Evolutionary conservation across 192 early-diverging fungal species (phyloP).

Genomic region (Linderina pennispora): DNA sequence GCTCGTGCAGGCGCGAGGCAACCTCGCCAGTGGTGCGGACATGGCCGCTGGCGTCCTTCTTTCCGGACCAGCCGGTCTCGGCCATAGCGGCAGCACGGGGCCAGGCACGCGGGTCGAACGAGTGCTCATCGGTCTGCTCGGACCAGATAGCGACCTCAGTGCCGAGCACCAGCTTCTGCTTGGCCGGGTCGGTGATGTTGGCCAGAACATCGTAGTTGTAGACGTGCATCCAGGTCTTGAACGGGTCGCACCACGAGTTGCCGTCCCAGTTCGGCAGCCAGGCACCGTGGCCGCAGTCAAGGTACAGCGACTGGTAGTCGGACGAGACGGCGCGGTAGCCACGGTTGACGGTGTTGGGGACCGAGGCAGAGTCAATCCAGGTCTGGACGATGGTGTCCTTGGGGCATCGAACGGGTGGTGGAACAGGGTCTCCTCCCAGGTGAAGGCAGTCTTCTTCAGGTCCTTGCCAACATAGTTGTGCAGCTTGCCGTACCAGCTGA

Average conservation of each 20-base stretch:
- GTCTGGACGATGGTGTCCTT: constrained; percentile 58
- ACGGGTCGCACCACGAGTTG: constrained; percentile 70
- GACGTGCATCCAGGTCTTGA: constrained; percentile 68
- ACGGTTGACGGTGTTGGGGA: constrained; percentile 44
- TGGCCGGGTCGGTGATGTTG: constrained; percentile 45
- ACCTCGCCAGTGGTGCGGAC: constrained; percentile 55
- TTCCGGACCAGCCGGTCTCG: constrained; percentile 67
- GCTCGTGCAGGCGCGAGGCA: constrained; percentile 59
- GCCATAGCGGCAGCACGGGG: constrained; percentile 63
- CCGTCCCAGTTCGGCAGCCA: constrained; percentile 65
- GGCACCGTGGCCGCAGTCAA: constrained; percentile 71
- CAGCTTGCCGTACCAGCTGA: constrained; percentile 49
- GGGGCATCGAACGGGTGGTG: constrained; percentile 46
- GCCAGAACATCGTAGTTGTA: constrained; percentile 58
- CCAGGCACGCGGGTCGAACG: constrained; percentile 58
- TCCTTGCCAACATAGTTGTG: constrained; percentile 46
- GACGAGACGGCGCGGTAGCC: constrained; percentile 59
- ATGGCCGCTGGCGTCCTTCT: constrained; percentile 45
- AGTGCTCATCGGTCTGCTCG: constrained; percentile 56
- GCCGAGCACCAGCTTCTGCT: constrained; percentile 57
- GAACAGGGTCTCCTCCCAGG: constrained; percentile 76
- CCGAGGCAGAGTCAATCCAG: constrained; percentile 56
- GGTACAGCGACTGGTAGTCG: constrained; percentile 56
- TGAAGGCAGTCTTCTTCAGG: constrained; percentile 55
- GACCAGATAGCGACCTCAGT: constrained; percentile 64